Conservation (phyloP, 495 filamentous ascomycete genomes). For the Lasiosphaeria miniovina region DNA sequence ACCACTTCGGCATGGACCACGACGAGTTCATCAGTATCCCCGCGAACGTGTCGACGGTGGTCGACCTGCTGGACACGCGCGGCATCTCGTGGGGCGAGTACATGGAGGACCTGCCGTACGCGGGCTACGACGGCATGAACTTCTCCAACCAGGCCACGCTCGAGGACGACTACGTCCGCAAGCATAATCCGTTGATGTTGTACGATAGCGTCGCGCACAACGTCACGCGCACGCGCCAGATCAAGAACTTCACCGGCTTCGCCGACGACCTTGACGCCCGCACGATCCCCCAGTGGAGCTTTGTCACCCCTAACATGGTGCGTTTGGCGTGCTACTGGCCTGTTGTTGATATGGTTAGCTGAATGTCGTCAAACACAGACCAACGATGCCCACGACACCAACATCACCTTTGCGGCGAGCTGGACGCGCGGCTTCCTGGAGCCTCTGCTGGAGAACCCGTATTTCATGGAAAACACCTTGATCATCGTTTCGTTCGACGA, state of each 20-base stretch:
- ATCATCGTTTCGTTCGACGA: constrained; percentile 70
- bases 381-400: constrained; percentile 63
- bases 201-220: constrained; percentile 58
- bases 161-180: constrained; percentile 69
- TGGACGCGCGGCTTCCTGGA: constrained; percentile 60
- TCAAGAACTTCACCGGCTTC: constrained; percentile 68
- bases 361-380: constrained; percentile 28
- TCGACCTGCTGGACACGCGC: constrained; percentile 67
- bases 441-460: constrained; percentile 58
- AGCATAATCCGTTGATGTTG: constrained; percentile 67
- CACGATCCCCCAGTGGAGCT: constrained; percentile 67
- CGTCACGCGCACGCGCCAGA: constrained; percentile 51
- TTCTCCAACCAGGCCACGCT: constrained; percentile 51
- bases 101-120: constrained; percentile 66
- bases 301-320: constrained; percentile 73
- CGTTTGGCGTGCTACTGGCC: neutral
- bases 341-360: neutral
- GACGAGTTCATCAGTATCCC: constrained; percentile 58
- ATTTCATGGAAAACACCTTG: constrained; percentile 68
- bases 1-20: constrained; percentile 66
- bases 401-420: constrained; percentile 55
- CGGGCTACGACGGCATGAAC: constrained; percentile 58
- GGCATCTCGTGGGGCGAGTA: constrained; percentile 68
- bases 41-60: constrained; percentile 62
- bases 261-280: constrained; percentile 54